phyloP scores from a whole-genome alignment of 768 basidiomycete species.

The Austroboletus eburneus region DNA sequence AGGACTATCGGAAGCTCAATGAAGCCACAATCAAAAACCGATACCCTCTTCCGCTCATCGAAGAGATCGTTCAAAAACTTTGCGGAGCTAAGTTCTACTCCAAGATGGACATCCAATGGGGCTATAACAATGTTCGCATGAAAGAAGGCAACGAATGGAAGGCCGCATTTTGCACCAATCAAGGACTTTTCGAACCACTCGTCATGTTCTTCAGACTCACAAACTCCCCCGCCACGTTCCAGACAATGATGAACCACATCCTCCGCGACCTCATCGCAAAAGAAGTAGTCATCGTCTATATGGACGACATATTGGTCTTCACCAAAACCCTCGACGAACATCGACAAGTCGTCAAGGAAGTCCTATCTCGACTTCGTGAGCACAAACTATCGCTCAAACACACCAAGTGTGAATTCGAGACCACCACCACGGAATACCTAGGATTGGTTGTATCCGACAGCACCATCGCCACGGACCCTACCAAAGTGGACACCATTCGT shows the following conservation, averaged over 20 bases:
- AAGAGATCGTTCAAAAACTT: not conserved
- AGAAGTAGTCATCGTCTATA: slow-evolving; percentile 27
- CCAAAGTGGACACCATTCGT: too few relatives aligned
- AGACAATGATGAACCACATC: slow-evolving; percentile 26
- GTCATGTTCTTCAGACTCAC: slow-evolving; percentile 39
- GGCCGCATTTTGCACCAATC: slow-evolving; percentile 9
- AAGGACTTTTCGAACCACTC: slow-evolving; percentile 29
- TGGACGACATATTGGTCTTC: slow-evolving; percentile 34
- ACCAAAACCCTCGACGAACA: slow-evolving; percentile 12
- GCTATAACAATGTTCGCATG: not conserved
- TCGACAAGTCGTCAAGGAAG: not conserved
- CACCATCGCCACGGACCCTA: too few relatives aligned
- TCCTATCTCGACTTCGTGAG: too few relatives aligned
- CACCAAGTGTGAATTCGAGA: too few relatives aligned
- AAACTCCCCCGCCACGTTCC: slow-evolving; percentile 32
- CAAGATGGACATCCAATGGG: too few relatives aligned
- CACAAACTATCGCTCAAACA: too few relatives aligned
- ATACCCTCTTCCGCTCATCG: too few relatives aligned
- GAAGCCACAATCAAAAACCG: too few relatives aligned
- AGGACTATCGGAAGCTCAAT: too few relatives aligned
- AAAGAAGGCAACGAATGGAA: not conserved
- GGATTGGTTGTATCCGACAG: too few relatives aligned
- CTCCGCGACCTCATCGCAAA: slow-evolving; percentile 27
- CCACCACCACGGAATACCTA: too few relatives aligned
- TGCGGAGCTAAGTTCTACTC: too few relatives aligned